These are phyloP conservation scores for Nakaseomyces bracarensis DNA, from an alignment of 1,139 yeast species.

Conservation along the genomic window DNA sequence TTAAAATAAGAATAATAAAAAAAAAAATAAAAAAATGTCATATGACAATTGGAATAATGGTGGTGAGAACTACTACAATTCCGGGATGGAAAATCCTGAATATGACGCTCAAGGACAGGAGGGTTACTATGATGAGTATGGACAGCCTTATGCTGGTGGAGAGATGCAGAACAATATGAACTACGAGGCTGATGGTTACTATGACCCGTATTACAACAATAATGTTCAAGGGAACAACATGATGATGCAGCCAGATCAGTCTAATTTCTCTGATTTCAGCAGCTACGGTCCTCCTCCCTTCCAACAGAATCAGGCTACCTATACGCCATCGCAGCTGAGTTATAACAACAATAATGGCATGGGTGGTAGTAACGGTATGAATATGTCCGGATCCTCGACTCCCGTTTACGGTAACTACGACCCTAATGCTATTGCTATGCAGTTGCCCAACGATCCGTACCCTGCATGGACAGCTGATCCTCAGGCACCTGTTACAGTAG, in stretches of 20 bases:
- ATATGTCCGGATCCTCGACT: constrained; percentile 75
- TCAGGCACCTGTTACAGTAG: constrained; percentile 75
- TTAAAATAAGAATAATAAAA: neutral
- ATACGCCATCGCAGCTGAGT: constrained; percentile 80
- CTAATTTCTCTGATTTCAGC: constrained; percentile 70
- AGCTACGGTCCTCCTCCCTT: constrained; percentile 44
- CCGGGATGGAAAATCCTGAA: neutral
- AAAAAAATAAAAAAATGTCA: neutral
- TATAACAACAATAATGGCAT: constrained; percentile 35
- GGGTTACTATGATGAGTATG: constrained; percentile 25
- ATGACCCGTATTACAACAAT: constrained; percentile 34
- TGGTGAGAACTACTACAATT: constrained; percentile 1
- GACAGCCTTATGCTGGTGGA: constrained; percentile 20
- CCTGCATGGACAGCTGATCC: constrained; percentile 96
- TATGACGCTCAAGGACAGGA: neutral
- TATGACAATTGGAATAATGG: constrained; percentile 4
- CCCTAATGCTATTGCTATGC: constrained; percentile 48
- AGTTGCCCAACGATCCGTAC: constrained; percentile 63
- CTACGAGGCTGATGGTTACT: constrained; percentile 12
- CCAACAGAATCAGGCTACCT: constrained; percentile 34
- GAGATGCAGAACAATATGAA: constrained; percentile 11
- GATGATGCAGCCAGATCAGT: constrained; percentile 44
- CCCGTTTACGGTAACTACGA: constrained; percentile 79
- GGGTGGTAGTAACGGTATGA: neutral
- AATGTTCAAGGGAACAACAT: constrained; percentile 33